Evolutionary conservation across 805 yeast genomes (phyloP), one percentile per base, ranked within the genome.

Genomic region (Cyberlindnera sargentensis): DNA sequence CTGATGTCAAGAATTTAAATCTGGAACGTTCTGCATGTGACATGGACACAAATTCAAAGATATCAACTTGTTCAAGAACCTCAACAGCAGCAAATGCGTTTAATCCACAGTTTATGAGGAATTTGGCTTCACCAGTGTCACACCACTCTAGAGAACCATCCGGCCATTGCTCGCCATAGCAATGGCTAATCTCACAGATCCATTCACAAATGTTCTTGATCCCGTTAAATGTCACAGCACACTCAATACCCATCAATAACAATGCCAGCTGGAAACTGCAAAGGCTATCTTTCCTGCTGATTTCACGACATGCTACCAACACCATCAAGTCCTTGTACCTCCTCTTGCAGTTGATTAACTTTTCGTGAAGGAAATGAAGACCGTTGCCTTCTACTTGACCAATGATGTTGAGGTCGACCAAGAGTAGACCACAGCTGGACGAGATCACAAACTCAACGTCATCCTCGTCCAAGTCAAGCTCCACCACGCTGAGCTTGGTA

Each of bases 371-470:
- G 11, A 47, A 11, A 28, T 46, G 42, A 2, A 34, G 11, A 1
- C 56, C 57, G 7, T 37, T 9, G 3, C 30, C 23, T 31, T 47
- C 45, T 6, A 44, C 41, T 24, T 55, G 60, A 3, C 44, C 48
- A 28, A 48, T 39, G 2, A 26, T 9, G 9, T 34, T 26, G 7
- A 44, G 28, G 6, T 45, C 37, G 3, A 55, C 25, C 2, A 52
- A n/a, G 26, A 52, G 32, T 1, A 55, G 31, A 2, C 49, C 53
- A 41, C 43, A 42, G 1, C 29, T 36, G 3, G 52, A 10, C 1
- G 51, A 43, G 7, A 53, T 31, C 8, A 54, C 27, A 11, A 53
- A 44, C 31, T 53, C 58, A 23, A 47, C 52, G 27, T 49, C 51
- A 6, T 25, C 23, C 4, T 39, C 42, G 3, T 34, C 44, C 29